phyloP scores from a whole-genome alignment of 179 eudicot genomes.

The Carnegiea gigantea region DNA sequence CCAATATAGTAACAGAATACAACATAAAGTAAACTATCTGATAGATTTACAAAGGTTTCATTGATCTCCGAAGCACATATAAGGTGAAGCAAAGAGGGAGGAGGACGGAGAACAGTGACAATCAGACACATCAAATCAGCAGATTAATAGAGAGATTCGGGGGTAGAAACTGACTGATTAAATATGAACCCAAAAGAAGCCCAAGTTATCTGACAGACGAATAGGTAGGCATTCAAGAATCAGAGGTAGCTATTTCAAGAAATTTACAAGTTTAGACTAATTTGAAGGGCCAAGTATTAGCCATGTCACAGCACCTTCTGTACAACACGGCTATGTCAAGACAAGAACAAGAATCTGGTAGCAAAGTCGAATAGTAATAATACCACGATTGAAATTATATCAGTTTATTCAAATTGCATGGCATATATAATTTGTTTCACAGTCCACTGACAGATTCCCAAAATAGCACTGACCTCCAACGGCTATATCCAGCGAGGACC shows the following conservation, averaged over 20 bases:
- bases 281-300: not conserved
- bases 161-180: not conserved
- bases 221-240: not conserved
- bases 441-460: not conserved
- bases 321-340: not conserved
- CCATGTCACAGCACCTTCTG: not conserved
- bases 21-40: not conserved
- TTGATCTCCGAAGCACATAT: not conserved
- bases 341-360: not conserved
- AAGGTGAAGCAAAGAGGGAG: not conserved
- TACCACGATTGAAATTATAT: not conserved
- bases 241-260: not conserved
- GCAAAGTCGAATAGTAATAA: not conserved
- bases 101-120: not conserved
- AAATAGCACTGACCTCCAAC: not conserved
- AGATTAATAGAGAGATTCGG: not conserved
- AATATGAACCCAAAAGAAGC: not conserved
- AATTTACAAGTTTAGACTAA: not conserved
- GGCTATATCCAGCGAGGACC: slow-evolving; percentile 4
- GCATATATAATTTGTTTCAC: not conserved
- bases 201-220: not conserved
- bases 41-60: not conserved
- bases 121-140: not conserved
- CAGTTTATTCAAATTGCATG: not conserved
- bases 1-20: no score